These are phyloP conservation scores for Phaffomyces thermotolerans DNA, from an alignment of 805 yeast species.

Conservation along the genomic window DNA sequence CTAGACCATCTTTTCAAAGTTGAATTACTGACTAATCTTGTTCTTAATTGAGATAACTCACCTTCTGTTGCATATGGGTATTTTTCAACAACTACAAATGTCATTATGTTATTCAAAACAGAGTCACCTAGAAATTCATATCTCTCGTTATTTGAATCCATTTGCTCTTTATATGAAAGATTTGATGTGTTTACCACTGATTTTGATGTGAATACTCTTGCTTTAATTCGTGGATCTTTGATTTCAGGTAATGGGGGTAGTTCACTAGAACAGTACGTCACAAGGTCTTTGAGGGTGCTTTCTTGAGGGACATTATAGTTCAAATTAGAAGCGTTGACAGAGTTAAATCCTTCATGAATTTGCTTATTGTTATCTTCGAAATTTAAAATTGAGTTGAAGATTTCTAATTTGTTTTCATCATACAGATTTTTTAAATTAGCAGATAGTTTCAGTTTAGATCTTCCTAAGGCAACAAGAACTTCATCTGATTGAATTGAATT, in stretches of 20 bases:
- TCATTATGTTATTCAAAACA: conserved; percentile 62
- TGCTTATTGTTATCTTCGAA: conserved; percentile 24
- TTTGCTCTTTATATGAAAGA: conserved; percentile 47
- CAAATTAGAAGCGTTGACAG: not conserved
- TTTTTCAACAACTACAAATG: conserved; percentile 54
- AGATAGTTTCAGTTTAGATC: conserved; percentile 53
- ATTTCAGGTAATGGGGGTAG: conserved; percentile 72
- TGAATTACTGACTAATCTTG: conserved; percentile 65
- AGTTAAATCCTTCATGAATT: not conserved
- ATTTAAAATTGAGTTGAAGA: conserved; percentile 49
- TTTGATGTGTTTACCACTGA: conserved; percentile 57
- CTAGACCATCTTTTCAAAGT: conserved; percentile 65
- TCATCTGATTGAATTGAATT: conserved; percentile 30
- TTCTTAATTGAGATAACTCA: conserved; percentile 61
- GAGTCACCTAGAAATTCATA: conserved; percentile 91
- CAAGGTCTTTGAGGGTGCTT: too few species aligned
- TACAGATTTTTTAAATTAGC: conserved; percentile 51
- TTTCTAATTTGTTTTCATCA: conserved; percentile 36
- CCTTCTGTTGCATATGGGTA: conserved; percentile 80
- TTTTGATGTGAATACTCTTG: conserved; percentile 75
- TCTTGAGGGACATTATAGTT: too few species aligned
- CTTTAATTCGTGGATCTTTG: conserved; percentile 46
- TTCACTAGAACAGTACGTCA: conserved; percentile 7
- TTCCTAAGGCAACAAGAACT: conserved; percentile 41
- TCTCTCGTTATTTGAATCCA: conserved; percentile 72